These are phyloP conservation scores for Aspergillus eucalypticola DNA, from an alignment of 2,329 filamentous ascomycete species.

Conservation along the genomic window DNA sequence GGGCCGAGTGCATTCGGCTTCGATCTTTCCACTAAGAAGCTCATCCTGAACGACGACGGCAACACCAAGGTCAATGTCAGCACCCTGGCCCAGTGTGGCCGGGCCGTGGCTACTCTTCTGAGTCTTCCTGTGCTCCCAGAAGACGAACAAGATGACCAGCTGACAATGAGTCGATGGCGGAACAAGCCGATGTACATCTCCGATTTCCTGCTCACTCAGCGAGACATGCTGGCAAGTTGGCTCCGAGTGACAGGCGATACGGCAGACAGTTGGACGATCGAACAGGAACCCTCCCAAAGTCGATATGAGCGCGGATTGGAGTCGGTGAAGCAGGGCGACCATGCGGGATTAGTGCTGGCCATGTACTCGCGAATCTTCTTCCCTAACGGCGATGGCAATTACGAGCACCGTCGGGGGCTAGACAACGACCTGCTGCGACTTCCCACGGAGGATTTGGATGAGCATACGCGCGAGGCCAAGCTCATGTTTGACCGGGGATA, in stretches of 20 bases:
- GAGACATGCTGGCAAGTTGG: conserved; percentile 5
- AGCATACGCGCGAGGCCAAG: neutral
- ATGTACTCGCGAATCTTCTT: conserved; percentile 12
- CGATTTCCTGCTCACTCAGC: conserved; percentile 1
- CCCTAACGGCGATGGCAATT: conserved; percentile 6
- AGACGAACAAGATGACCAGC: neutral
- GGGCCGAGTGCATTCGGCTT: conserved; percentile 47
- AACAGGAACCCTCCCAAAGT: neutral
- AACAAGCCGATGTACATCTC: conserved; percentile 1
- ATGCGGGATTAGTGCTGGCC: conserved; percentile 3
- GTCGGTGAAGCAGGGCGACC: neutral
- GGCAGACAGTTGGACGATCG: neutral
- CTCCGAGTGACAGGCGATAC: neutral
- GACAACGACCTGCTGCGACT: conserved; percentile 3
- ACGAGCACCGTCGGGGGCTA: neutral
- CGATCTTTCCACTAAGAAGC: conserved; percentile 45
- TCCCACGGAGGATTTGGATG: conserved; percentile 11
- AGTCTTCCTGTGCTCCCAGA: conserved; percentile 34
- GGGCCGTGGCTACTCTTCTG: conserved; percentile 55
- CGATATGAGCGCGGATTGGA: neutral
- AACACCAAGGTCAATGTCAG: conserved; percentile 57
- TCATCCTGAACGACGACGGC: conserved; percentile 58
- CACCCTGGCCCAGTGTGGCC: conserved; percentile 60
- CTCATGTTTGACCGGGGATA: conserved; percentile 2
- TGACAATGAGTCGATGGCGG: neutral